Evolutionary conservation across 805 yeast genomes (phyloP).

Genomic region (Maudiozyma bulderi): DNA sequence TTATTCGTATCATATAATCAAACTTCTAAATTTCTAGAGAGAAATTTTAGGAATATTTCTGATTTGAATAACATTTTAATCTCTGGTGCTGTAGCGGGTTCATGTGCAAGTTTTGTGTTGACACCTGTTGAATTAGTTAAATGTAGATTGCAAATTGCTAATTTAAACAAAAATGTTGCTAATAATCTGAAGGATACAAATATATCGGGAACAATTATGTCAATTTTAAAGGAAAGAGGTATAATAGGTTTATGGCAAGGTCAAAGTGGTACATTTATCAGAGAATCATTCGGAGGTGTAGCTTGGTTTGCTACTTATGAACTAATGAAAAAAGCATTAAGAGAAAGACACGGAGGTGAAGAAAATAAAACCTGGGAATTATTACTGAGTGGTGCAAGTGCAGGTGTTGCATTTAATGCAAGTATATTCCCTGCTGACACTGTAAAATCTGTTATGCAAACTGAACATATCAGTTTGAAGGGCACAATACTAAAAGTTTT

Average conservation of each 20-base stretch:
- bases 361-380: constrained; percentile 42
- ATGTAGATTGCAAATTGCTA: constrained; percentile 71
- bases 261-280: constrained; percentile 63
- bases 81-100: constrained; percentile 78
- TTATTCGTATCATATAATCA: constrained; percentile 58
- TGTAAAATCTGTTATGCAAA: constrained; percentile 75
- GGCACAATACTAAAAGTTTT: constrained; percentile 34
- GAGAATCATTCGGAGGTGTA: constrained; percentile 86
- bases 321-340: constrained; percentile 32
- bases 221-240: constrained; percentile 45
- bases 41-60: constrained; percentile 17
- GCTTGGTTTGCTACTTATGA: constrained; percentile 94
- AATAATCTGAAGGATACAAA: constrained; percentile 11
- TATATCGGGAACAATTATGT: constrained; percentile 31
- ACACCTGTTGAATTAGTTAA: constrained; percentile 88
- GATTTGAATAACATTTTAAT: constrained; percentile 39
- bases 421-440: constrained; percentile 87
- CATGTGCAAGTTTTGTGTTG: constrained; percentile 69
- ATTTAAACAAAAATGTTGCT: constrained; percentile 18
- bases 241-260: constrained; percentile 79
- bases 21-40: constrained; percentile 33
- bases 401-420: constrained; percentile 75
- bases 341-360: constrained; percentile 16
- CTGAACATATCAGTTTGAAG: constrained; percentile 32
- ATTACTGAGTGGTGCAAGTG: constrained; percentile 71